A percentile compares a stretch with the other conserved stretches of the same genome.
Conservation (phyloP, 2,329 filamentous ascomycete genomes). For the Xylaria sp. region DNA sequence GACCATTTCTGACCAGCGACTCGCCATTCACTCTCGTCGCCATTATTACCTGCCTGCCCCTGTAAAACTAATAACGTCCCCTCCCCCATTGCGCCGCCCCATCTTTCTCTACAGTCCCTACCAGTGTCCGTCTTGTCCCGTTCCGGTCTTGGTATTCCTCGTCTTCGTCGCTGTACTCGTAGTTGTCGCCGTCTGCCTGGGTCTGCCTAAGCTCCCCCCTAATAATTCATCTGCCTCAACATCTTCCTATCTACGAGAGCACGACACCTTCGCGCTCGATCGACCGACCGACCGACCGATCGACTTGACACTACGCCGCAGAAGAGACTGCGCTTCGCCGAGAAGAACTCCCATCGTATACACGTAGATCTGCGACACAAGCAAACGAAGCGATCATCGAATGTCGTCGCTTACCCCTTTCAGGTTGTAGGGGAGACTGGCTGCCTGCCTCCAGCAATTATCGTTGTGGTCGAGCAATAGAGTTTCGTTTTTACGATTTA, state of each 20-base stretch:
- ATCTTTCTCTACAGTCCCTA: constrained; percentile 33
- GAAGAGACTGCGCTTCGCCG: background rate
- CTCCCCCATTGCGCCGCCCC: constrained; percentile 36
- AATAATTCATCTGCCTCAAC: background rate
- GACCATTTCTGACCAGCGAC: background rate
- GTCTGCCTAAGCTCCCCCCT: constrained; percentile 1
- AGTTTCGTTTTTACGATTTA: constrained; percentile 31
- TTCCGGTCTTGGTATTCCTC: constrained; percentile 14
- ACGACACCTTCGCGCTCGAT: background rate
- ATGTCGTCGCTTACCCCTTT: constrained; percentile 39
- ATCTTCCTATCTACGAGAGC: background rate
- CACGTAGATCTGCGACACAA: background rate
- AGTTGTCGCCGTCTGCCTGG: constrained; percentile 9
- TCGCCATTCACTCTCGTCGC: background rate
- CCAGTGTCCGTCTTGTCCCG: constrained; percentile 25
- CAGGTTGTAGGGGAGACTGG: constrained; percentile 44
- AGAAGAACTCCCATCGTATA: background rate
- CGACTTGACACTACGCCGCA: background rate
- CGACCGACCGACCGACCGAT: constrained; percentile 10
- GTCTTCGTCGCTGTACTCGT: constrained; percentile 11
- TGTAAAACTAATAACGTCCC: constrained; percentile 32
- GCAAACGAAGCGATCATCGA: constrained; percentile 36
- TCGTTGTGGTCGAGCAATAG: constrained; percentile 37
- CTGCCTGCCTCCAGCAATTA: constrained; percentile 42
- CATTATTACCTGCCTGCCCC: constrained; percentile 27